Evolutionary conservation across 164 flowering plant species (phyloP).

Genomic region (Buxus sempervirens): DNA sequence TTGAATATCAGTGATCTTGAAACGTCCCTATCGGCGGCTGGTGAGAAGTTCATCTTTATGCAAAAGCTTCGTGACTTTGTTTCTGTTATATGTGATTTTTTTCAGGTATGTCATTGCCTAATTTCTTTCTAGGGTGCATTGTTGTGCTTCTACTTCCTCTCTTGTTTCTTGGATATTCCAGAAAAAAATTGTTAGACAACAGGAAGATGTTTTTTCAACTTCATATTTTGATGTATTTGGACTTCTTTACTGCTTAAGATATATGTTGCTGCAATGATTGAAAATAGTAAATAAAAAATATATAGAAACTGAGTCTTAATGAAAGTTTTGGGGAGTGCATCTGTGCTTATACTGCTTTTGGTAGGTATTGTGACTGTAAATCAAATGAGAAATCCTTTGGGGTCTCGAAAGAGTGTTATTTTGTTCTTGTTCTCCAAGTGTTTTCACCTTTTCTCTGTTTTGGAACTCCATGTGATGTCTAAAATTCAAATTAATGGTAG

Average conservation of each 20-base stretch:
- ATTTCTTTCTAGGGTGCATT: slow-evolving; percentile 8
- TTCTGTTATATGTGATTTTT: slow-evolving; percentile 84
- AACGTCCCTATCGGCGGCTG: slow-evolving; percentile 66
- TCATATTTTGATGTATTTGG: not conserved
- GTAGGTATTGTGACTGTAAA: too few species aligned
- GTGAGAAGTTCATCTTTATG: slow-evolving; percentile 94
- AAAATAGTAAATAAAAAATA: too few species aligned
- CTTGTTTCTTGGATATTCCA: slow-evolving; percentile 2
- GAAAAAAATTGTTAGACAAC: not conserved
- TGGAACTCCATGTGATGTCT: too few species aligned
- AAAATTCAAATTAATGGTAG: too few species aligned
- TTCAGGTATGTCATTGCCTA: slow-evolving; percentile 70
- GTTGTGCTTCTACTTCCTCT: slow-evolving; percentile 6
- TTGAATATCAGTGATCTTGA: slow-evolving; percentile 61
- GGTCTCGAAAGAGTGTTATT: too few species aligned
- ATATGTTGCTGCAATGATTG: not conserved
- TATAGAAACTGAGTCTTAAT: too few species aligned
- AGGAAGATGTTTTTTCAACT: not conserved
- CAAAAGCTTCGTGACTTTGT: slow-evolving; percentile 94
- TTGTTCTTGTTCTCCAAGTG: too few species aligned
- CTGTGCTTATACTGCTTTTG: too few species aligned
- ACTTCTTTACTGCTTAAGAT: not conserved
- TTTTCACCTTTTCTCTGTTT: too few species aligned
- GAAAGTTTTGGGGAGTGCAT: too few species aligned
- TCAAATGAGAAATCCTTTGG: too few species aligned